Base-by-base conservation (phyloP, 2,329 filamentous ascomycete species). In the Sodiomyces alkalinus region DNA sequence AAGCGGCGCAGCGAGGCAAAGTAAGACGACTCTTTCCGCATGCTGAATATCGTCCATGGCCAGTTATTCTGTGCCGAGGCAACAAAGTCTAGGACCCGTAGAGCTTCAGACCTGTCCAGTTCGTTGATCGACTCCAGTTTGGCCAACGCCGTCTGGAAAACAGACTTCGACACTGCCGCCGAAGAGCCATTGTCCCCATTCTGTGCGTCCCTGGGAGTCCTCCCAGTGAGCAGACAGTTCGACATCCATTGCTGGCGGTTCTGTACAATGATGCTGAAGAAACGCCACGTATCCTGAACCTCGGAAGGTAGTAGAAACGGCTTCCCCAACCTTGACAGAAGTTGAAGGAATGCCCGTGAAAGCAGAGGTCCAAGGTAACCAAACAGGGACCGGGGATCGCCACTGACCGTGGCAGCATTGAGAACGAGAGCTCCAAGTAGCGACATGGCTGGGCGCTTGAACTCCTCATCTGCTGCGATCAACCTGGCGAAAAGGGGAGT, bases 221-320 rank as follows among this genome's bases (percentile, higher is more conserved):
- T 78, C 14, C 86, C 90, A 6, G 85, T 94, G 21, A 96, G 70
- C 7, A 98, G 64, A 45, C 86, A 92, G 36, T 93, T 82, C 0
- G 87, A 82, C 58, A 98, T 81, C 81, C 87, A 96, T 46, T 93
- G 86, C 48, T 98, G 90, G 37, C 83, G 76, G 47, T 83, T 86
- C 39, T 80, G 79, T 34, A 98, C 70, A 26, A 96, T 77, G 3
- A 78, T 75, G 3, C 86, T 80, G 29, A 96, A 73, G 44, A 98
- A 75, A 32, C 70, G 72, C 90, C 87, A 98, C 13, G 83, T 77
- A 6, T 64, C 62, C 22, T 71, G 67, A 22, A 79, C 71, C 30
- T 83, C 69, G 5, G 61, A 50, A 3, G 66, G 54, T 39, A 83
- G 63, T 29, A 68, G 62, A 32, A 90, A 68, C 4, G 86, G 83